These are phyloP conservation scores for Suhomyces tanzawaensis DNA, from an alignment of 805 yeast species.

Conservation along the genomic window DNA sequence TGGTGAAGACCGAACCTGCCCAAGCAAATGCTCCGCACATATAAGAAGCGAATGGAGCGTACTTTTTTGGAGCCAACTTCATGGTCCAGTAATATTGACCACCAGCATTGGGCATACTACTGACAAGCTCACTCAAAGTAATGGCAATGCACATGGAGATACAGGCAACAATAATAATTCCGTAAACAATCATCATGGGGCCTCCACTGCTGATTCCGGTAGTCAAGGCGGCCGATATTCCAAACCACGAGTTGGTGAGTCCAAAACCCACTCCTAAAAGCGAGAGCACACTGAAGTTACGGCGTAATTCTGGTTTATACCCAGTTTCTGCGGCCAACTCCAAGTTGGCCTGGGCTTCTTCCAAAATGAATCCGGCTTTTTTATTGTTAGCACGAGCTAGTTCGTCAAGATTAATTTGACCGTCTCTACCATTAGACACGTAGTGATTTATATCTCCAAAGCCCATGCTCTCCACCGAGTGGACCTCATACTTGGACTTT, in stretches of 20 bases:
- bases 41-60: constrained; percentile 50
- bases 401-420: constrained; percentile 4
- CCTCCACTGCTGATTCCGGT: constrained; percentile 59
- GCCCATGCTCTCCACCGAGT: constrained; percentile 6
- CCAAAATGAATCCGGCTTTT: constrained; percentile 7
- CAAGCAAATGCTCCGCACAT: constrained; percentile 62
- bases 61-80: constrained; percentile 49
- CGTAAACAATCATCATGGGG: constrained; percentile 55
- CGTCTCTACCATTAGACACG: not conserved
- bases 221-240: constrained; percentile 53
- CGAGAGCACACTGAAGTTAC: constrained; percentile 42
- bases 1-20: constrained; percentile 60
- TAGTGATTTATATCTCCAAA: constrained; percentile 1
- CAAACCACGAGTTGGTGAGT: constrained; percentile 60
- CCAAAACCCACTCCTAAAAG: constrained; percentile 60
- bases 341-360: constrained; percentile 23
- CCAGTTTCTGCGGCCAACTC: constrained; percentile 29
- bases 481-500: constrained; percentile 1
- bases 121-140: constrained; percentile 52
- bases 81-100: constrained; percentile 62
- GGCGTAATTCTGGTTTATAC: constrained; percentile 23
- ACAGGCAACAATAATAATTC: constrained; percentile 49
- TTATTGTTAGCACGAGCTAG: constrained; percentile 5
- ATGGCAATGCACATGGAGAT: constrained; percentile 48
- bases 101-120: constrained; percentile 56